Base-by-base conservation (phyloP, 1,139 yeast species). In the Lodderomyces pseudojiufengensis region DNA sequence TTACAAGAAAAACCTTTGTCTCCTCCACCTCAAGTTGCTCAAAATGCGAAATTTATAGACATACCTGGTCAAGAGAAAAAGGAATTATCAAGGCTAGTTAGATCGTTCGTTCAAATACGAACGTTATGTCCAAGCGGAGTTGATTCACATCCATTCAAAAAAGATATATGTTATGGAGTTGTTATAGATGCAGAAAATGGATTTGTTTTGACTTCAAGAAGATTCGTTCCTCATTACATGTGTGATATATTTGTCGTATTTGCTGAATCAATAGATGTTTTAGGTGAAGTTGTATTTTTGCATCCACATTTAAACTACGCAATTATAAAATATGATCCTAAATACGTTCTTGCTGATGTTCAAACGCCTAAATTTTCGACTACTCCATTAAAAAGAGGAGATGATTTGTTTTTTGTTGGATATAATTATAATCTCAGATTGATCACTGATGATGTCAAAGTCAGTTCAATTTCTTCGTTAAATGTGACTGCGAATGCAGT, bases 271-370 rank as follows among this genome's bases (percentile, higher is more conserved):
- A 76, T 86, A 14, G 80, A 83, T 47, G 74, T 88, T 14, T 88
- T 95, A 0, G 97, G 84, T 1, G 70, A 78, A 43, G 92, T 87
- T 20, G 81, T 80, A 20, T 88, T 87, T 50, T 65, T 87, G 50
- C 97, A 90, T 53, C 97, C 97, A 23, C 78, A 85, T 36, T 87
- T 84, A 50, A 88, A 88, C 50, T 87, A 84, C 58, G 90, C 95
- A 1, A 78, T 90, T 37, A 70, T 88, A 24, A 78, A 85, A 55
- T 90, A 86, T 54, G 95, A 90, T 54, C 92, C 96, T 9, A 52
- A 65, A 2, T 63, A 84, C 39, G 59, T 66, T 6, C 52, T 58
- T 36, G 68, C 73, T 7, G 70, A 61, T 31, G 70, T 66, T 9
- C 50, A 66, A 38, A 74, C 95, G 2, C 95, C 95, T 3, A 66